Conservation (phyloP, 2,329 filamentous ascomycete species). For the Helotiales sp. region DNA sequence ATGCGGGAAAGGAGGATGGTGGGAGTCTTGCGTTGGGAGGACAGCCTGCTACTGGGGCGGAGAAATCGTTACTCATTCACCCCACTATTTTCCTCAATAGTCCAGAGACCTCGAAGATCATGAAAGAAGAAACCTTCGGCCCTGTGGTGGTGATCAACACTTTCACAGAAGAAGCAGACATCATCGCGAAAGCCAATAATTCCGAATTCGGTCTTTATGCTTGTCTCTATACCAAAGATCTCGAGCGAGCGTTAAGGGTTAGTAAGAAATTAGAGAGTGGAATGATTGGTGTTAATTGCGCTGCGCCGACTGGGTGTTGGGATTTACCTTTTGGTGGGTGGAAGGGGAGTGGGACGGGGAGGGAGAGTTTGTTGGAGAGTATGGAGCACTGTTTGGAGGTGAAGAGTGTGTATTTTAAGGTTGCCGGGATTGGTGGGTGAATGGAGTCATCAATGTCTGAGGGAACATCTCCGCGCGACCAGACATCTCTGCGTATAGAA, state of each 20-base stretch:
- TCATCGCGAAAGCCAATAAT: constrained; percentile 53
- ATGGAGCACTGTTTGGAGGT: not conserved
- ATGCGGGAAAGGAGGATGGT: constrained; percentile 16
- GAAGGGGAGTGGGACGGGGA: constrained; percentile 73
- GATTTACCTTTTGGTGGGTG: constrained; percentile 58
- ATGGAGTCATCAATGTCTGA: too few relatives aligned
- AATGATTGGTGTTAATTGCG: constrained; percentile 1
- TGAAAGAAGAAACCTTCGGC: constrained; percentile 40
- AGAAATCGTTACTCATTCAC: constrained; percentile 17
- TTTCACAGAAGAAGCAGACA: constrained; percentile 58
- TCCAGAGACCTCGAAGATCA: constrained; percentile 39
- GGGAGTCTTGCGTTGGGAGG: constrained; percentile 29
- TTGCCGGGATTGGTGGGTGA: not conserved
- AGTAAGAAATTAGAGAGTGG: not conserved
- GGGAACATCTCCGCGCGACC: too few relatives aligned
- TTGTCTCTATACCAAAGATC: constrained; percentile 50
- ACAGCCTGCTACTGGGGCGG: constrained; percentile 14
- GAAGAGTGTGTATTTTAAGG: not conserved
- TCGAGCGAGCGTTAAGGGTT: constrained; percentile 37
- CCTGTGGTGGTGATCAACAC: constrained; percentile 60
- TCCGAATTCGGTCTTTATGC: constrained; percentile 56
- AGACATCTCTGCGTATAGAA: not conserved
- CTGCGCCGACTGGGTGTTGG: not conserved
- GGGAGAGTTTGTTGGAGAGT: constrained; percentile 46
- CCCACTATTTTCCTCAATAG: constrained; percentile 34